Percentiles rank a stretch among this genome's conserved stretches.
phyloP scores from a whole-genome alignment of 202 grass and related monocot genomes.

The Musa balbisiana region DNA sequence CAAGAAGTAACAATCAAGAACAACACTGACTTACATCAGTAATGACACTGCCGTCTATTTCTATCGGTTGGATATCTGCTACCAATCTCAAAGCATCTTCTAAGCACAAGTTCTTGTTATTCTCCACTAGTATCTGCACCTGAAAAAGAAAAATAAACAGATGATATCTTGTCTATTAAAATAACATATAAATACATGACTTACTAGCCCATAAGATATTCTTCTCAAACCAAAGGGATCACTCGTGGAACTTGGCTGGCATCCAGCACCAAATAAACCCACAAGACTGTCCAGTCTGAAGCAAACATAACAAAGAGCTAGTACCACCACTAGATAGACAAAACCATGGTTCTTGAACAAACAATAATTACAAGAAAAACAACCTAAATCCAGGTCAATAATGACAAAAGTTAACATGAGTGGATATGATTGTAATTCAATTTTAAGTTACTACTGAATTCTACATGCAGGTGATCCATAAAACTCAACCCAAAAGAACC shows the following conservation, averaged over 20 bases:
- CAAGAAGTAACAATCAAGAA: no score
- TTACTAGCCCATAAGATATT: constrained; percentile 82
- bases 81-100: constrained; percentile 56
- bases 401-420: no score
- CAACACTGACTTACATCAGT: constrained; percentile 38
- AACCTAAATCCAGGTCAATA: neutral
- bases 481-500: no score
- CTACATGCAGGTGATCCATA: no score
- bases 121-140: constrained; percentile 92
- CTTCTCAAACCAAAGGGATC: constrained; percentile 90
- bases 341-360: neutral
- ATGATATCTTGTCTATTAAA: neutral
- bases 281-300: constrained; percentile 87
- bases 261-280: constrained; percentile 97
- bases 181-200: constrained; percentile 24
- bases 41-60: constrained; percentile 46
- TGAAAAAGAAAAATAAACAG: constrained; percentile 41
- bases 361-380: neutral
- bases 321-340: constrained; percentile 1
- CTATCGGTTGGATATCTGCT: constrained; percentile 57
- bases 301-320: constrained; percentile 11
- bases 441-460: no score
- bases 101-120: constrained; percentile 79
- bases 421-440: no score
- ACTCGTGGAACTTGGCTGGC: constrained; percentile 87